Conservation (phyloP, 2,329 filamentous ascomycete genomes). For the Aphanoascus verrucosus region DNA sequence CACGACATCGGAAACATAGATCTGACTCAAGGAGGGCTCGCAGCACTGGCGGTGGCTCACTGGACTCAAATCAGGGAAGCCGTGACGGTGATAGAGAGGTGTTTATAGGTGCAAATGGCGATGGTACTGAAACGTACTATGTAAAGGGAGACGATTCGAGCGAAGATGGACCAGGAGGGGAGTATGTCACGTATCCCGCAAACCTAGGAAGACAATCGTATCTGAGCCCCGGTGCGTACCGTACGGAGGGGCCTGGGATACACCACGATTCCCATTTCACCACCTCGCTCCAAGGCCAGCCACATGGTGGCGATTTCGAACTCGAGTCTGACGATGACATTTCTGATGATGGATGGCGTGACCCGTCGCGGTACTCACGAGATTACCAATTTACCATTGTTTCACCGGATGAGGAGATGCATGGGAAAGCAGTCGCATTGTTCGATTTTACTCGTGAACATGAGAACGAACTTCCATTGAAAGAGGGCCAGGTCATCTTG, state of each 20-base stretch:
- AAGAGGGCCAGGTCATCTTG: conserved; percentile 91
- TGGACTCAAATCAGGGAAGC: conserved; percentile 36
- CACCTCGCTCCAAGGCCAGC: conserved; percentile 35
- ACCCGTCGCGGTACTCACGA: conserved; percentile 72
- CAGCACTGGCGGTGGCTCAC: conserved; percentile 29
- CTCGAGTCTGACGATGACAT: conserved; percentile 38
- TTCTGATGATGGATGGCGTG: conserved; percentile 48
- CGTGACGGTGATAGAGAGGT: conserved; percentile 54
- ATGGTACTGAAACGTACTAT: conserved; percentile 66
- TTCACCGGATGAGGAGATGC: conserved; percentile 93
- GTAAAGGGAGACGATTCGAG: conserved; percentile 55
- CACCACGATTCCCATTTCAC: conserved; percentile 48
- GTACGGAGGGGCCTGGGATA: conserved; percentile 27
- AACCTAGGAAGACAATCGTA: conserved; percentile 51
- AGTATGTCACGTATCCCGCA: conserved; percentile 67
- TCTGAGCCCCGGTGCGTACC: conserved; percentile 31
- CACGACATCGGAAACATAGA: conserved; percentile 76
- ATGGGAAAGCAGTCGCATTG: conserved; percentile 87
- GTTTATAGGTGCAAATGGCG: conserved; percentile 55
- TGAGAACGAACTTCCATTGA: conserved; percentile 85
- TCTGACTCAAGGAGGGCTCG: conserved; percentile 38
- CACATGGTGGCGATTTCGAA: conserved; percentile 24
- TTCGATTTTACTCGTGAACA: conserved; percentile 95
- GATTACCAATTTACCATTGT: conserved; percentile 94
- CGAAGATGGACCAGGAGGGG: conserved; percentile 61